Evolutionary conservation across 129 eudicot genomes (phyloP), one percentile per base, ranked within the genome.

Genomic region (Logfia minima): DNA sequence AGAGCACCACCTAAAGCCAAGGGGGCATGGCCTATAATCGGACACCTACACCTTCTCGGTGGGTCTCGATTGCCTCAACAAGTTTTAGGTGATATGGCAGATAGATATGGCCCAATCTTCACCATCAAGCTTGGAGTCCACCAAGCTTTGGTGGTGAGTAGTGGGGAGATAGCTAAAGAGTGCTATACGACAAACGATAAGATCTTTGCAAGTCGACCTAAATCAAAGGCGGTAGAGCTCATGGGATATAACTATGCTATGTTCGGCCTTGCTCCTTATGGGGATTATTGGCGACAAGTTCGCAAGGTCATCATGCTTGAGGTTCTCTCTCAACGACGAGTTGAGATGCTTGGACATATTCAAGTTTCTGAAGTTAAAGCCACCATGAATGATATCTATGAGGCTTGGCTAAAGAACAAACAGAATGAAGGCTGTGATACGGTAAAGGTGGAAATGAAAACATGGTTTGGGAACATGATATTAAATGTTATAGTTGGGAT

Each of bases 1-100:
- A 62, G 1, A 23, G 61, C 21, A 62, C 56, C 81, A 26, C 85
- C 85, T 1, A 16, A 72, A 39, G 82, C 73, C 4, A 29, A n/a
- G 14, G 83, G 88, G 1, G 64, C 78, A 67, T 77, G 85, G 80
- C 85, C 82, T 0, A 18, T 82, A 24, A 29, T 82, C 14, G 85
- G 85, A 24, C 85, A 82, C 66, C 32, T 77, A 8, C 82, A 37
- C 28, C 75, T 82, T 28, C 41, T 82, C 4, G 71, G 72, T 11
- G 72, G 79, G 68, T 19, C 79, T 11, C 8, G 34, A 4, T 70
- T 60, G 6, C 86, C 80, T 10, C 86, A 83, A 53, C 60, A 5
- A 13, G 68, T 59, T 4, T 24, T 83, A 55, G 80, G 74, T 4
- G 26, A 60, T 5, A 21, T 83, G 76, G 83, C 86, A 0, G 77